Percentiles rank a stretch among this genome's conserved stretches.
These are phyloP conservation scores for Thielaviopsis populi DNA, from an alignment of 2,329 filamentous ascomycete species.

Conservation along the genomic window DNA sequence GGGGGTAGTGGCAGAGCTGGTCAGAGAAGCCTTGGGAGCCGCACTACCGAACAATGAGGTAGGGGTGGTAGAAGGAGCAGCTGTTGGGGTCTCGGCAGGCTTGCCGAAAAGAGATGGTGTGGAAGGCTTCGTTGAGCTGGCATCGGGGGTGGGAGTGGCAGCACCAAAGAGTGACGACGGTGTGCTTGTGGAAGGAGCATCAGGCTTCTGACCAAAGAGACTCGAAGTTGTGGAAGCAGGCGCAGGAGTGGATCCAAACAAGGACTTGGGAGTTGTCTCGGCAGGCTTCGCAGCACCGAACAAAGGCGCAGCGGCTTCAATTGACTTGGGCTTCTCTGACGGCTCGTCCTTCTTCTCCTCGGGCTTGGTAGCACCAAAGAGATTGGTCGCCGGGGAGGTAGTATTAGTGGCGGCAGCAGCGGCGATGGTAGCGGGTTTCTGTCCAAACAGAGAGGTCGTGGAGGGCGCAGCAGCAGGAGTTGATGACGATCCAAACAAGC, in stretches of 20 bases:
- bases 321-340: slow-evolving; percentile 18
- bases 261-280: slow-evolving; percentile 15
- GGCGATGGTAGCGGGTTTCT: slow-evolving; percentile 23
- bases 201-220: slow-evolving; percentile 15
- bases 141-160: background rate
- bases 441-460: slow-evolving; percentile 19
- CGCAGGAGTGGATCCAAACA: slow-evolving; percentile 8
- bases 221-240: slow-evolving; percentile 9
- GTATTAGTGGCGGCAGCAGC: slow-evolving; percentile 27
- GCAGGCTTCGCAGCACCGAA: slow-evolving; percentile 10
- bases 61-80: background rate
- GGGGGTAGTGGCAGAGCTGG: slow-evolving; percentile 6
- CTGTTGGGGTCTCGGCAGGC: background rate
- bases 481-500: slow-evolving; percentile 11
- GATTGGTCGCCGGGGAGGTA: slow-evolving; percentile 22
- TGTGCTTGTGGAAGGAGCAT: background rate
- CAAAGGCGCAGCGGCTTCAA: slow-evolving; percentile 19
- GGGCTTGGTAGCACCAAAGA: slow-evolving; percentile 26
- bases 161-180: slow-evolving; percentile 1
- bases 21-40: slow-evolving; percentile 4
- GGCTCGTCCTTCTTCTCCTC: slow-evolving; percentile 5
- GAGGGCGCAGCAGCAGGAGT: slow-evolving; percentile 23
- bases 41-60: slow-evolving; percentile 3
- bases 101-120: slow-evolving; percentile 3
- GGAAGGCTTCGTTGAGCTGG: background rate